phyloP scores from a whole-genome alignment of 371 early-diverging fungal genomes.

The Zopfochytrium polystomum region DNA sequence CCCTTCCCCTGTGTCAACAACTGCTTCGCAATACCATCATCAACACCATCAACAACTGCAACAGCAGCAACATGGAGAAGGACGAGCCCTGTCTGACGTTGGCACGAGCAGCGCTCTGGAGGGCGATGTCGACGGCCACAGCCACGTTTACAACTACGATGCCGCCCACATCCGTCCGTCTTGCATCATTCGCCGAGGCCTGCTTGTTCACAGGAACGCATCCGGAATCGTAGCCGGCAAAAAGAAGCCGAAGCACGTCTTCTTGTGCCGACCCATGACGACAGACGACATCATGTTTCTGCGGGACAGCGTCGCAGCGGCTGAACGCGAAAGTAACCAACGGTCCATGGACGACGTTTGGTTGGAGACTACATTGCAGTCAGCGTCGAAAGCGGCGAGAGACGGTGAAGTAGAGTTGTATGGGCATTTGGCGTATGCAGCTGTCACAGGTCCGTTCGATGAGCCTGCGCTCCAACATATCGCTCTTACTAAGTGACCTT shows the following conservation, averaged over 20 bases:
- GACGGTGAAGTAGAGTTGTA: conserved; percentile 14
- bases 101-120: too few relatives aligned
- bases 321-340: conserved; percentile 4
- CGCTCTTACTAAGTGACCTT: background rate
- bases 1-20: too few relatives aligned
- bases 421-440: conserved; percentile 23
- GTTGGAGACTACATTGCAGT: background rate
- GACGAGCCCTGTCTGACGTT: too few relatives aligned
- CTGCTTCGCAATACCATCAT: too few relatives aligned
- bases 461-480: background rate
- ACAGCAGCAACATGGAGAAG: too few relatives aligned
- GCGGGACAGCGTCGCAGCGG: conserved; percentile 6
- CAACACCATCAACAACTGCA: too few relatives aligned
- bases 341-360: conserved; percentile 12
- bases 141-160: too few relatives aligned
- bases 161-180: too few relatives aligned
- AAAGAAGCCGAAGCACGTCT: background rate
- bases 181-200: too few relatives aligned
- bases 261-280: conserved; percentile 6
- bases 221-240: too few relatives aligned
- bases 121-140: too few relatives aligned
- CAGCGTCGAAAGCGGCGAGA: conserved; percentile 2
- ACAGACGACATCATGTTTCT: conserved; percentile 9
- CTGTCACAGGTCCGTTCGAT: conserved; percentile 12
- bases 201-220: too few relatives aligned